A percentile compares a stretch with the other conserved stretches of the same genome.
These are phyloP conservation scores for Austroboletus novae-zelandiae DNA, from an alignment of 1,284 basidiomycete genomes.

Conservation along the genomic window DNA sequence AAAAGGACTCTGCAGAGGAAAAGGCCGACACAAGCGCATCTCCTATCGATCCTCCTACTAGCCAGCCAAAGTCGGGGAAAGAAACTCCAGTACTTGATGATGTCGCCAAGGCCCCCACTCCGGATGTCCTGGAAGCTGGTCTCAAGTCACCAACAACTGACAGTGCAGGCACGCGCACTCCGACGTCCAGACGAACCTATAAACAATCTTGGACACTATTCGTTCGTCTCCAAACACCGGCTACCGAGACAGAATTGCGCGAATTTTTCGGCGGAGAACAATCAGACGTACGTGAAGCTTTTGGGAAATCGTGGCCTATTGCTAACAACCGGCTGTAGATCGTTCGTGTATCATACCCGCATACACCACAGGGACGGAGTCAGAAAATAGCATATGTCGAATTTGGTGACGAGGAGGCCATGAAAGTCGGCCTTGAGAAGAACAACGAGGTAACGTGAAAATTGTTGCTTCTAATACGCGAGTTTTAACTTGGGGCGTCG, in stretches of 20 bases:
- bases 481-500: constrained; percentile 5
- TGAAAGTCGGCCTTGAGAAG: constrained; percentile 73
- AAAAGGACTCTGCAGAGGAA: constrained; percentile 39
- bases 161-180: constrained; percentile 61
- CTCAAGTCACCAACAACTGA: constrained; percentile 54
- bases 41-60: constrained; percentile 18
- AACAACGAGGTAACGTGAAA: constrained; percentile 54
- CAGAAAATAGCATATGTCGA: constrained; percentile 78
- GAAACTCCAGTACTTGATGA: constrained; percentile 38
- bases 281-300: constrained; percentile 48
- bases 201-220: constrained; percentile 85
- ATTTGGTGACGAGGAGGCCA: constrained; percentile 80
- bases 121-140: constrained; percentile 39
- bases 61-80: constrained; percentile 40
- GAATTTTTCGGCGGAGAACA: constrained; percentile 74
- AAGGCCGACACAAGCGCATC: constrained; percentile 24
- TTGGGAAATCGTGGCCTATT: not conserved
- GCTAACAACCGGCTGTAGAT: constrained; percentile 47
- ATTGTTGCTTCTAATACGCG: constrained; percentile 17
- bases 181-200: constrained; percentile 58
- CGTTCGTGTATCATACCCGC: constrained; percentile 66
- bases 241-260: constrained; percentile 67
- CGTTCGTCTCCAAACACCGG: constrained; percentile 62
- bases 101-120: constrained; percentile 24
- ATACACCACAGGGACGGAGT: constrained; percentile 42